Evolutionary conservation across 495 filamentous ascomycete species (phyloP), one percentile per base, ranked within the genome.

Genomic region (Chaetomium tenue): DNA sequence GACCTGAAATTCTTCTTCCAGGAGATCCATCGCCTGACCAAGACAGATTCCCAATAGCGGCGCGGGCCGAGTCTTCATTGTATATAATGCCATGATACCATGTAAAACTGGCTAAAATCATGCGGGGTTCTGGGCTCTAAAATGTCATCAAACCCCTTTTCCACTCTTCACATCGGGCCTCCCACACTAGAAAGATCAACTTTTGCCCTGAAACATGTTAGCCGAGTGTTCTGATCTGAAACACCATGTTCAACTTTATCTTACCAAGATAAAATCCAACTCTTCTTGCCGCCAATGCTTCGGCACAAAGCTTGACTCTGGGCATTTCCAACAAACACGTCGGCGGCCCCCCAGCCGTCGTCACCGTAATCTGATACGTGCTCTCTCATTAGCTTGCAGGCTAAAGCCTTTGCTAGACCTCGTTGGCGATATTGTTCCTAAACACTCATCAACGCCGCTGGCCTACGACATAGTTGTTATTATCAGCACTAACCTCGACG

Each of bases 1-100:
- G 86, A 97, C 74, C 79, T 98, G 61, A 91, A 84, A 71, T 95
- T 93, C 79, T 98, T 88, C 83, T 95, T 98, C 66, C 80, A 95
- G 75, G 95, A 98, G 76, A 86, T 97, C 61, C 90, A 95, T 72
- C 89, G 91, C 59, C 77, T 85, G 53, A 83, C 79, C 64, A 78
- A 72, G 54, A 75, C 59, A 0, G 58, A 66, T n/a, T 58, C 28
- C 30, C 55, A 70, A 60, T 67, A 46, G 48, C 16, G 33, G 23
- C 33, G 1, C 0, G 26, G 18, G 20, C 1, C 28, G 13, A 13
- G 12, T 23, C 22, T 13, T 37, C 6, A 59, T 9, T 64, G 47
- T 53, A 61, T 56, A 26, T 60, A 23, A 37, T 65, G 59, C 26
- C 39, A 48, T 56, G 56, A 44, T 53, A 58, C 33, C 26, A 56